These are phyloP conservation scores for Ascochyta viciae-villosae DNA, from an alignment of 2,329 filamentous ascomycete species.

Conservation along the genomic window DNA sequence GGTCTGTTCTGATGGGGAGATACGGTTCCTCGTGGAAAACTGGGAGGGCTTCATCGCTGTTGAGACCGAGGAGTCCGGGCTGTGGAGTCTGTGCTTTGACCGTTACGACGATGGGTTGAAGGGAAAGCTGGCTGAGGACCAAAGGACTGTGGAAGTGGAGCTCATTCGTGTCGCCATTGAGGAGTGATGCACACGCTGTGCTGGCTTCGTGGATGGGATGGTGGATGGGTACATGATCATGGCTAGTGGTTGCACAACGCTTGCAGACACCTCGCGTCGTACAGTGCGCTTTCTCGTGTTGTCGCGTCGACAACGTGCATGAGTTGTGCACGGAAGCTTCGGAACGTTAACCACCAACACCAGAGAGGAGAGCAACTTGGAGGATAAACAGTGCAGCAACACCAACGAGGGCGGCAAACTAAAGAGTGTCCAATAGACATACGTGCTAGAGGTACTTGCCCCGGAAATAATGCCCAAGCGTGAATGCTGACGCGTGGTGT, in stretches of 20 bases:
- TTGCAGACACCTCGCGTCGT: not conserved
- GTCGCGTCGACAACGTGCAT: not conserved
- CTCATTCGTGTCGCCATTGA: slow-evolving; percentile 23
- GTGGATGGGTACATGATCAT: not conserved
- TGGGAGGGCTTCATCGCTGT: slow-evolving; percentile 64
- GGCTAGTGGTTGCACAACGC: not conserved
- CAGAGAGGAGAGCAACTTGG: not conserved
- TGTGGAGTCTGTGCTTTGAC: slow-evolving; percentile 61
- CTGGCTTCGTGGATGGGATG: not conserved
- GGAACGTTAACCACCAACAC: slow-evolving; percentile 3
- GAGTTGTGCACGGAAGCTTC: not conserved
- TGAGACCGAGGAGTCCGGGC: slow-evolving; percentile 54
- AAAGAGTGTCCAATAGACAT: not conserved
- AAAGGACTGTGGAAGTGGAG: slow-evolving; percentile 27
- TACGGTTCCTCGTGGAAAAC: slow-evolving; percentile 59
- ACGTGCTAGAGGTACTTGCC: not conserved
- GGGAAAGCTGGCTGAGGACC: slow-evolving; percentile 37
- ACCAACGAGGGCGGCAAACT: not conserved
- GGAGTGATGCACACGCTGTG: not conserved
- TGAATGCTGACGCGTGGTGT: slow-evolving; percentile 10
- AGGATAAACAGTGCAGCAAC: not conserved
- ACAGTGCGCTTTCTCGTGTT: not conserved
- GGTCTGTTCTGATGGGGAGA: slow-evolving; percentile 73
- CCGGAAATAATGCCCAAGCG: slow-evolving; percentile 1
- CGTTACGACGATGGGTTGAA: slow-evolving; percentile 52